A percentile compares a stretch with the other conserved stretches of the same genome.
phyloP scores from a whole-genome alignment of 345 rosid genomes.

The Gossypium thurberi region DNA sequence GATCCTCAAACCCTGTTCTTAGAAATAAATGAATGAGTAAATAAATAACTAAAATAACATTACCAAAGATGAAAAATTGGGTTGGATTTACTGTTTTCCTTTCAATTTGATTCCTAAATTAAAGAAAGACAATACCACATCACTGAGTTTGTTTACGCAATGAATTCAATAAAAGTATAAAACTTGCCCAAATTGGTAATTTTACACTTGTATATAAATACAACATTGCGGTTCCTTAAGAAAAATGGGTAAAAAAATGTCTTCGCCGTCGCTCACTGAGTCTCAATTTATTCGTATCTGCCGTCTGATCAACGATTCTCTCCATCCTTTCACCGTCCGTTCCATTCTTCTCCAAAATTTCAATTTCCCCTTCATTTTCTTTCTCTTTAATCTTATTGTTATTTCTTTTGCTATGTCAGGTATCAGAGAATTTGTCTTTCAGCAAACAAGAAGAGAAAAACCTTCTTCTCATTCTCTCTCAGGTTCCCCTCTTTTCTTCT shows the following conservation, averaged over 20 bases:
- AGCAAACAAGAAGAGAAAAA: neutral
- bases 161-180: neutral
- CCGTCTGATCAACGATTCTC: conserved; percentile 36
- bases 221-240: neutral
- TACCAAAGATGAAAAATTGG: too few relatives aligned
- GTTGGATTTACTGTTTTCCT: neutral
- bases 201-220: neutral
- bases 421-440: neutral
- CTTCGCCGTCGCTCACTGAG: conserved; percentile 2
- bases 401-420: neutral
- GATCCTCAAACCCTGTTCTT: neutral
- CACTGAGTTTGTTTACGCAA: too few relatives aligned
- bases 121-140: too few relatives aligned
- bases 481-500: neutral
- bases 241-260: conserved; percentile 18
- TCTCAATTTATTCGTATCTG: conserved; percentile 26
- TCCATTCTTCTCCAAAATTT: neutral
- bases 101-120: neutral
- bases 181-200: neutral
- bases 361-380: neutral
- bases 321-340: conserved; percentile 35
- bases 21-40: neutral
- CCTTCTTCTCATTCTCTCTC: conserved; percentile 6
- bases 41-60: too few relatives aligned
- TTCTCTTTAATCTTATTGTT: neutral